Base-by-base conservation (phyloP, 176 grass and related monocot species). In the Triticum dicoccoides region DNA sequence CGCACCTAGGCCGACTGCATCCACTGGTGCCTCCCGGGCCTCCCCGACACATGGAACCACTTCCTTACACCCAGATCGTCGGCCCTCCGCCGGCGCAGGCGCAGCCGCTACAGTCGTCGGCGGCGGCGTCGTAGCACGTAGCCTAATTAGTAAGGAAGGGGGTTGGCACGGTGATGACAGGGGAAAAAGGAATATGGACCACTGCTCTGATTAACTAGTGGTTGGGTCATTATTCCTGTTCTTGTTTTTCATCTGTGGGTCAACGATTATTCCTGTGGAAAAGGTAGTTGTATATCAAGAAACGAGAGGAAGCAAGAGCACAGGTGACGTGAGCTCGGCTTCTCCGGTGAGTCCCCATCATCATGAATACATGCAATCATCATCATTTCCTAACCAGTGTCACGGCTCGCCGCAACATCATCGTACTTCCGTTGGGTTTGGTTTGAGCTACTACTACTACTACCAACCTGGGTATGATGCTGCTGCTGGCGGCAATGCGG, bases 21-120 rank as follows among this genome's bases (percentile, higher is more conserved):
- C 80, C 92, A 94, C 59, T 94, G 92, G 92, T 94, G 92, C 69
- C 76, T 94, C 3, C 92, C 92, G 2, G 92, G 92, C 3, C 78
- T 94, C 32, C 92, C 92, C 11, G 92, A 94, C 66, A 85, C 79
- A 33, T 94, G 92, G 92, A 94, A 94, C 83, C 79, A 91, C 41
- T 94, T 94, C 85, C 87, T 94, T 94, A 82, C 85, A 84, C 89
- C 52, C 87, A 81, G 39, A 88, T 94, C 76, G 89, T 71, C 4
- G 2, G 42, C 3, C 8, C 56, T 0, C 15, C 51, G 17, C 54
- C 18, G 18, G 2, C 15, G 51, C n/a, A n/a, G n/a, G 51, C 6
- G 54, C 52, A 20, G 0, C 44, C 44, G 4, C 42, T 45, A 12
- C 52, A 20, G 17, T 15, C 18, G 15, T 37, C n/a, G n/a, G n/a